Evolutionary conservation across 1,284 basidiomycete species (phyloP), one percentile per base, ranked within the genome.

Genomic region (Ustilago trichophora): DNA sequence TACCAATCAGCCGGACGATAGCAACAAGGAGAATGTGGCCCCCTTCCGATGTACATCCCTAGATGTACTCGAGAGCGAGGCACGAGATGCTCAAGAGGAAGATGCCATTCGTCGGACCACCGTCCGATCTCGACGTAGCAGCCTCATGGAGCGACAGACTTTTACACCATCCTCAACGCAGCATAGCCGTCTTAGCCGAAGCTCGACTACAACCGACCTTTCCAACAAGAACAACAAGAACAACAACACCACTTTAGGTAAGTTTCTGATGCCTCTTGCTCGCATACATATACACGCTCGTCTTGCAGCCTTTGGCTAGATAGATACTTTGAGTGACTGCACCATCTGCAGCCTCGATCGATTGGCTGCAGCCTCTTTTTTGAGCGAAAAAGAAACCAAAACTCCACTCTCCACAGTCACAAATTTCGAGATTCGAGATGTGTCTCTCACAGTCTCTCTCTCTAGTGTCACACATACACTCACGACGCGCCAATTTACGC

Each of bases 11-110:
- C 49, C 53, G 8, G 77, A 80, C 47, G 78, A 80, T 46, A 70
- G 58, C 67, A 77, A 80, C 68, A 80, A 80, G 57, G 78, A 80
- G 33, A 80, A 80, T 40, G 64, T 80, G 11, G 76, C 78, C 12
- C 78, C 78, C 15, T 57, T 78, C 44, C 72, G 75, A 35, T 58
- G 58, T 29, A 38, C 59, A 15, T 65, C 50, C 27, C 38, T 37
- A 6, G 50, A 69, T 16, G 57, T 69, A 6, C 59, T 76, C 2
- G 46, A 63, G 11, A 36, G 33, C 13, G 75, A 73, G 46, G 72
- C 63, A 10, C 56, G 56, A 15, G 49, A 64, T 38, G 63, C 56
- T 16, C 69, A 70, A 42, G 45, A 72, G 9, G 73, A 74, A 22
- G 34, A 69, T n/a, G 67, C 66, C 18, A 56, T 72, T 11, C 66